Evolutionary conservation across 805 yeast species (phyloP).

Genomic region (Candida ovalis): DNA sequence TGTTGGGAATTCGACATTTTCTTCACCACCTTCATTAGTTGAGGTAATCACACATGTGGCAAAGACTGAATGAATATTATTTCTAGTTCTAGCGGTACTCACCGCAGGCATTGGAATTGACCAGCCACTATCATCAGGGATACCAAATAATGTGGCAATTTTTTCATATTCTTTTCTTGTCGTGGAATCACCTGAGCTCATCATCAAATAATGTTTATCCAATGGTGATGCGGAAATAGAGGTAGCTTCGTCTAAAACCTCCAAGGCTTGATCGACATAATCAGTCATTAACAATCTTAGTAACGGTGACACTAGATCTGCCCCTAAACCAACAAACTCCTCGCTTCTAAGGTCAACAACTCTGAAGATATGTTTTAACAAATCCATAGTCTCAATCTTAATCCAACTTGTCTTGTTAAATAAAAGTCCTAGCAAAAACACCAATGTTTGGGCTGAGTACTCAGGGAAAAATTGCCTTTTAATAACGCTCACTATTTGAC

Average conservation of each 20-base stretch:
- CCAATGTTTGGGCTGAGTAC: constrained; percentile 69
- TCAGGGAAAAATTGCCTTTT: constrained; percentile 66
- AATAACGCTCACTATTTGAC: constrained; percentile 74
- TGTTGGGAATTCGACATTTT: constrained; percentile 27
- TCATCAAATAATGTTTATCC: constrained; percentile 87
- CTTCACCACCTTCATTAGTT: constrained; percentile 36
- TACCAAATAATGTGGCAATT: constrained; percentile 87
- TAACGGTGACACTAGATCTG: constrained; percentile 89
- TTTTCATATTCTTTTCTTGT: constrained; percentile 77
- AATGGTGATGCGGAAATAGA: constrained; percentile 85
- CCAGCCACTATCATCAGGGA: constrained; percentile 97
- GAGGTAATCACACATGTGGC: constrained; percentile 64
- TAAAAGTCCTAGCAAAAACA: constrained; percentile 72
- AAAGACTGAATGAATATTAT: constrained; percentile 93
- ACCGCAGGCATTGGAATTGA: constrained; percentile 93
- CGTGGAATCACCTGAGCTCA: constrained; percentile 82
- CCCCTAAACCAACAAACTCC: constrained; percentile 87
- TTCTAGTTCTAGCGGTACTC: constrained; percentile 82
- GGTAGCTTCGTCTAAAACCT: constrained; percentile 81
- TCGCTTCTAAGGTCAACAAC: constrained; percentile 70
- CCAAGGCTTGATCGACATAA: constrained; percentile 82
- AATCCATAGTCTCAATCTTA: constrained; percentile 70
- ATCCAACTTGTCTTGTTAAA: constrained; percentile 79
- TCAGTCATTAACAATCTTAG: constrained; percentile 77
- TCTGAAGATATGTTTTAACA: constrained; percentile 72